Evolutionary conservation across 495 filamentous ascomycete genomes (phyloP), one percentile per base, ranked within the genome.

Genomic region (Penicillium salamii): DNA sequence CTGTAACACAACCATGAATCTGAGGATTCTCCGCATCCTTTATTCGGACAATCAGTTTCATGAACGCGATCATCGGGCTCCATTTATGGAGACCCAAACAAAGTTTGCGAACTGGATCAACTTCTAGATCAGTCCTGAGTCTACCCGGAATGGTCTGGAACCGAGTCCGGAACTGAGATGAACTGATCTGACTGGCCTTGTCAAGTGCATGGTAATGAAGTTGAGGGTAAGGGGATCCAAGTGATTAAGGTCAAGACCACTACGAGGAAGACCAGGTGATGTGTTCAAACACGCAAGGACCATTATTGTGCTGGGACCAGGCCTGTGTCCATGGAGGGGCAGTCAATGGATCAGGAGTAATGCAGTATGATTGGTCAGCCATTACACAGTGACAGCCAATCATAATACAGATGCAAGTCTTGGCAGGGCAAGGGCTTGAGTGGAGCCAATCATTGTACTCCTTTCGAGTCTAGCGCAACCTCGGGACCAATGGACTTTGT

Each of bases 321-420:
- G n/a, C n/a, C n/a, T n/a, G n/a, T n/a, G n/a, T n/a, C 46, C 37
- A 21, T 11, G 46, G 46, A 42, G 5, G 15, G 5, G 15, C 6
- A 32, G 11, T 11, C 17, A 17, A 19, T 50, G 47, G 47, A 33
- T 13, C 47, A 50, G 38, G 47, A 36, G 39, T n/a, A 42, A 42
- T 24, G 37, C 14, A 34, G 21, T 1, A 3, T 19, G 36, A 49
- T 49, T 49, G 46, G 46, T 20, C 32, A 9, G 11, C 7, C 4
- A 23, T n/a, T 39, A 6, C 11, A 4, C 7, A 9, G 24, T 3
- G 15, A 2, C 0, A 17, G 19, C 47, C 38, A 50, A 50, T 50
- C 38, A 50, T 24, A 42, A 24, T 35, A 36, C 14, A 50, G 1
- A 3, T 9, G 11, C 3, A 5, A 5, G 14, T 34, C 47, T 50